A percentile compares a stretch with the other conserved stretches of the same genome.
phyloP scores from a whole-genome alignment of 257 asterid species.

The Solanum boliviense region DNA sequence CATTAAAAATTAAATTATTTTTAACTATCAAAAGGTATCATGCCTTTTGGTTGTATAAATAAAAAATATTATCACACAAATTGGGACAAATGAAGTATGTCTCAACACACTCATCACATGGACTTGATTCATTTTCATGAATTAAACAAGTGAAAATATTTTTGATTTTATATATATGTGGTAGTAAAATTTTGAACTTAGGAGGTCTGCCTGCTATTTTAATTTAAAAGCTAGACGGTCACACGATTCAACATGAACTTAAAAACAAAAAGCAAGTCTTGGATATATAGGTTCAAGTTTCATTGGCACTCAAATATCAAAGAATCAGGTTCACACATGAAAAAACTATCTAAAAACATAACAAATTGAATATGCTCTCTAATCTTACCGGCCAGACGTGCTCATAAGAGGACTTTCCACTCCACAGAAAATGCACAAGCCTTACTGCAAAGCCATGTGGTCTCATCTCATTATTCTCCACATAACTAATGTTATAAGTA shows the following conservation, averaged over 20 bases:
- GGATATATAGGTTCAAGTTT: background rate
- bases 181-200: background rate
- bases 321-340: background rate
- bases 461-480: slow-evolving; percentile 7
- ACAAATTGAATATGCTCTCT: background rate
- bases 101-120: background rate
- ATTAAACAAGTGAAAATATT: background rate
- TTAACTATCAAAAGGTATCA: background rate
- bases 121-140: background rate
- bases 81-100: background rate
- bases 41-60: background rate
- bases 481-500: background rate
- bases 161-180: too few relatives aligned
- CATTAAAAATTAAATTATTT: background rate
- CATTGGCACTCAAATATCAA: too few relatives aligned
- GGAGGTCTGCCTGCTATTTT: background rate
- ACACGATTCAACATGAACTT: background rate
- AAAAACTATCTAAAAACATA: background rate
- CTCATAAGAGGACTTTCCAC: slow-evolving; percentile 22
- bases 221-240: background rate
- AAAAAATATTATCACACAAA: background rate
- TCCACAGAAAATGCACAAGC: slow-evolving; percentile 22
- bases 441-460: slow-evolving; percentile 4
- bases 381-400: slow-evolving; percentile 26
- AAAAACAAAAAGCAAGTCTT: background rate